phyloP scores from a whole-genome alignment of 371 early-diverging fungal species.

The Lichtheimia ramosa region DNA sequence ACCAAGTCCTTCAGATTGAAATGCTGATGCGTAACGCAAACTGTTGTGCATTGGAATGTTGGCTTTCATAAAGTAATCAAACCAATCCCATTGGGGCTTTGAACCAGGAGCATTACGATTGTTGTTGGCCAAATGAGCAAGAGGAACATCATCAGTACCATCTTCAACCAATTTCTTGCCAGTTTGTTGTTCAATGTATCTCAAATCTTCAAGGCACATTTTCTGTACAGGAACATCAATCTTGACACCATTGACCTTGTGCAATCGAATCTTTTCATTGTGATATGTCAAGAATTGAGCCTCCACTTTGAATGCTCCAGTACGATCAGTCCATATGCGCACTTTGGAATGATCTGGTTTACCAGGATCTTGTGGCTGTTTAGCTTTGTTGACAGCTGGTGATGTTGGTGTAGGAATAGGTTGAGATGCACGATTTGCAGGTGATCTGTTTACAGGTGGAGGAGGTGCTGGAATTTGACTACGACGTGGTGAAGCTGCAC shows the following conservation, averaged over 20 bases:
- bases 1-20: constrained; percentile 80
- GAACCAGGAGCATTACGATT: constrained; percentile 14
- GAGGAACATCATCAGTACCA: constrained; percentile 37
- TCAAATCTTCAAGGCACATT: constrained; percentile 76
- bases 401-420: constrained; percentile 23
- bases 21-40: constrained; percentile 72
- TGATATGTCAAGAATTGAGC: constrained; percentile 80
- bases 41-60: constrained; percentile 76
- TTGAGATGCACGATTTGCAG: constrained; percentile 16
- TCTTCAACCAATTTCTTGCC: constrained; percentile 55
- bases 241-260: constrained; percentile 92
- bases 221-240: constrained; percentile 92
- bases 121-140: constrained; percentile 47
- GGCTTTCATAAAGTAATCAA: constrained; percentile 80
- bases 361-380: constrained; percentile 27
- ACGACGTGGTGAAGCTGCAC: constrained; percentile 22
- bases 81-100: constrained; percentile 79
- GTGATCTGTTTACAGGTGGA: constrained; percentile 16
- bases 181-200: constrained; percentile 59
- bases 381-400: constrained; percentile 26
- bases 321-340: constrained; percentile 92
- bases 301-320: constrained; percentile 88
- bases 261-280: constrained; percentile 85
- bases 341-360: constrained; percentile 63
- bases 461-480: constrained; percentile 29